phyloP scores from a whole-genome alignment of 1,284 basidiomycete genomes.

The Ustilago esculenta region DNA sequence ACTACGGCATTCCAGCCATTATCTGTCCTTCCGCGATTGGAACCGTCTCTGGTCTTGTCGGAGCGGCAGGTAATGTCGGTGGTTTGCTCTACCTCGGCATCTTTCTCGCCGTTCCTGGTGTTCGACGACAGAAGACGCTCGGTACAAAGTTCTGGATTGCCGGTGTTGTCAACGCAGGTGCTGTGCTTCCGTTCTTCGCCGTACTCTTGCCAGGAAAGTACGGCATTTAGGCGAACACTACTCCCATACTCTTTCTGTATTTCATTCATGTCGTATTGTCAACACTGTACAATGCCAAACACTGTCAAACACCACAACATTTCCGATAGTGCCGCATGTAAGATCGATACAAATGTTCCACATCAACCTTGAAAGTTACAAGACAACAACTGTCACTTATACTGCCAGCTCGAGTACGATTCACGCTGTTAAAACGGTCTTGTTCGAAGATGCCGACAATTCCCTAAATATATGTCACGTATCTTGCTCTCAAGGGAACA shows the following conservation, averaged over 20 bases:
- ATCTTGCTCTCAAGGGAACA: no score
- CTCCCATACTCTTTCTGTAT: neutral
- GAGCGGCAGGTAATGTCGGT: conserved; percentile 56
- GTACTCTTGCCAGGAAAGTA: conserved; percentile 44
- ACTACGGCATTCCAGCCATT: conserved; percentile 56
- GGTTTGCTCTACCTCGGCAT: conserved; percentile 55
- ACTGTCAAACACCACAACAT: no score
- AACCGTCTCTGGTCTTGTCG: conserved; percentile 55
- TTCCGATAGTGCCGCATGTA: no score
- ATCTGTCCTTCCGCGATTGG: conserved; percentile 55
- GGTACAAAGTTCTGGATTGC: conserved; percentile 62
- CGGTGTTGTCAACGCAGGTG: conserved; percentile 55
- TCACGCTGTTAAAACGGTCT: no score
- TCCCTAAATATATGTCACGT: no score
- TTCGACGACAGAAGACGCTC: conserved; percentile 30
- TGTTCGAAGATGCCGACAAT: no score
- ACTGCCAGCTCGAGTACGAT: no score
- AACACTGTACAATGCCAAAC: no score
- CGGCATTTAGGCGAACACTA: conserved; percentile 26
- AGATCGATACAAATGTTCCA: no score
- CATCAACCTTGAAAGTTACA: no score
- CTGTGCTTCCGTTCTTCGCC: conserved; percentile 50
- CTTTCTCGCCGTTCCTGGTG: conserved; percentile 51
- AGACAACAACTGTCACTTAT: no score
- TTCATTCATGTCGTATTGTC: no score